Evolutionary conservation across 495 filamentous ascomycete species (phyloP).

Genomic region (Daldinia vernicosa): DNA sequence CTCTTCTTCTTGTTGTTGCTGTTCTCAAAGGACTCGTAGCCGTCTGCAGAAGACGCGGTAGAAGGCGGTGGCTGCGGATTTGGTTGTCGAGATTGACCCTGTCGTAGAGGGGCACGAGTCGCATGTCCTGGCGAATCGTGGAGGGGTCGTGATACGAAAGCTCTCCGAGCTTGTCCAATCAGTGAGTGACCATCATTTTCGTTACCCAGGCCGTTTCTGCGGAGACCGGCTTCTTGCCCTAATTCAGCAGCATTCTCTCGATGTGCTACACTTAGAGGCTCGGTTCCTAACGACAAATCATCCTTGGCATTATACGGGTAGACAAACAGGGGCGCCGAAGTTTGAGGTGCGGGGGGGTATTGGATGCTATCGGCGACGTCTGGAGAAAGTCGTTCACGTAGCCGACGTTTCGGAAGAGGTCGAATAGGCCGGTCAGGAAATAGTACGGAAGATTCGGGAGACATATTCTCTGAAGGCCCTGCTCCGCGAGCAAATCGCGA

Average conservation of each 20-base stretch:
- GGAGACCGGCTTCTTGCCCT: conserved; percentile 39
- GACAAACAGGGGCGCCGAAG: conserved; percentile 75
- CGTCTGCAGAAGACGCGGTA: conserved; percentile 71
- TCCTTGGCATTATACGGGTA: conserved; percentile 67
- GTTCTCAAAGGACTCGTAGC: conserved; percentile 97
- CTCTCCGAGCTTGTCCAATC: conserved; percentile 41
- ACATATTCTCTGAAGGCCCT: conserved; percentile 55
- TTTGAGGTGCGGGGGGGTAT: conserved; percentile 76
- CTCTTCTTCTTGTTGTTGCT: conserved; percentile 99
- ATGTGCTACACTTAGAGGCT: conserved; percentile 29
- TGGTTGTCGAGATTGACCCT: conserved; percentile 50
- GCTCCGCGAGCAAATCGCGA: conserved; percentile 29
- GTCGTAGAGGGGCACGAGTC: conserved; percentile 39
- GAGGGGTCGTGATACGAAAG: conserved; percentile 38
- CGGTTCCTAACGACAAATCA: conserved; percentile 43
- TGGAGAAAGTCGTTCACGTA: conserved; percentile 84
- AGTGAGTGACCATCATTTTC: conserved; percentile 55
- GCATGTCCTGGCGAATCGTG: conserved; percentile 41
- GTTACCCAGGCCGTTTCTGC: conserved; percentile 44
- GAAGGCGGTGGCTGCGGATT: conserved; percentile 59
- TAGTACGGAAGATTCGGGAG: conserved; percentile 78
- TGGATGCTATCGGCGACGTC: conserved; percentile 84
- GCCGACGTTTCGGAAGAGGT: conserved; percentile 85
- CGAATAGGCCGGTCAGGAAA: conserved; percentile 92
- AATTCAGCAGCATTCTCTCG: conserved; percentile 48